Evolutionary conservation across 2,329 filamentous ascomycete species (phyloP), one percentile per base, ranked within the genome.

Genomic region (Penicillium sp.): DNA sequence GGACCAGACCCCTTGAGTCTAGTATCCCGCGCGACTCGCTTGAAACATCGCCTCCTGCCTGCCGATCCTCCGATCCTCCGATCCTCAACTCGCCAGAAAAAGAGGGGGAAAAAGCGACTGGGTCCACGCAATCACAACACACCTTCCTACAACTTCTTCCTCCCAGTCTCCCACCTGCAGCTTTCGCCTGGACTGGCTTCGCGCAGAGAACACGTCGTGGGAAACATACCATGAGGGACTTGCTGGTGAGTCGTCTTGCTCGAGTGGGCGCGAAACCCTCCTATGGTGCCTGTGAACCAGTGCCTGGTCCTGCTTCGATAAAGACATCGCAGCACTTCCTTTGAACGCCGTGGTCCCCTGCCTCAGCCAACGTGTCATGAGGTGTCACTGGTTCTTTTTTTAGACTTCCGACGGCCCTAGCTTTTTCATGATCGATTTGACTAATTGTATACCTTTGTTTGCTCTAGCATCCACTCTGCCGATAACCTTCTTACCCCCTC

Each of bases 331-430:
- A 13, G n/a, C 62, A 60, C 58, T 62, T 62, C 54, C 61, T 61
- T 66, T 64, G 53, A 61, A 58, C 53, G 50, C 53, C 53, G 51
- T 57, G 44, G 35, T 59, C 59, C 63, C 66, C 63, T 70, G 65
- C 67, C 62, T 69, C 66, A 65, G 62, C 60, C 63, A 65, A 59
- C 56, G 51, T 50, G 51, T 44, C 55, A 65, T 63, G 60, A 55
- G 64, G 67, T 64, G 65, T 66, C 60, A 64, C 65, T 61, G 53
- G 59, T 64, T 53, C 60, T 66, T 69, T 68, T 67, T 68, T 66
- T 62, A 49, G 62, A 58, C 53, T 19, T 24, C 47, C 9, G 44
- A 22, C 24, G 15, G 49, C 24, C 40, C 37, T 51, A 58, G 42
- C 38, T 65, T 60, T 40, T 64, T 56, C 49, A 26, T 54, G 45